phyloP scores from a whole-genome alignment of 768 basidiomycete genomes.

The Boletus reticulatus region DNA sequence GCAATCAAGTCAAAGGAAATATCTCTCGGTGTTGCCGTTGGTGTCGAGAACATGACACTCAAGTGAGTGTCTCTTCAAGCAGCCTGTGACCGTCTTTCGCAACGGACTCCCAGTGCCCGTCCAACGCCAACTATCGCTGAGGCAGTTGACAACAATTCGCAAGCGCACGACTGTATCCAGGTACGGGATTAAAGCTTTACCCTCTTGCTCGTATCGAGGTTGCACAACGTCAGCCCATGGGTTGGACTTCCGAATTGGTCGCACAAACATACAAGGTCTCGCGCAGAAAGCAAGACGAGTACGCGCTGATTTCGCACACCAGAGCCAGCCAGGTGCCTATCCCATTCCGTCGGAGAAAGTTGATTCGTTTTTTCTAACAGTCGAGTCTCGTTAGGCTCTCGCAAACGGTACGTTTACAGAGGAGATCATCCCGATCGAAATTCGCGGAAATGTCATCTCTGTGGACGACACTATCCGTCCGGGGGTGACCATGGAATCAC shows the following conservation, averaged over 20 bases:
- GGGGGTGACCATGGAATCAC: slow-evolving; percentile 75
- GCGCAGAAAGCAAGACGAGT: slow-evolving; percentile 83
- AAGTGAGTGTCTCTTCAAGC: slow-evolving; percentile 46
- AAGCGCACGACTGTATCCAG: slow-evolving; percentile 77
- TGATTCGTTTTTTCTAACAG: not conserved
- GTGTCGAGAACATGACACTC: slow-evolving; percentile 79
- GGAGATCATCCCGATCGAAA: slow-evolving; percentile 87
- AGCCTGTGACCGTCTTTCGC: not conserved
- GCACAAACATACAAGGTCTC: slow-evolving; percentile 76
- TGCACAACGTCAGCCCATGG: slow-evolving; percentile 65
- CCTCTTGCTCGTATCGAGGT: not conserved
- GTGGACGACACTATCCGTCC: slow-evolving; percentile 86
- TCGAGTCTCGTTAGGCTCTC: slow-evolving; percentile 46
- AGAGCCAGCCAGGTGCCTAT: slow-evolving; percentile 62
- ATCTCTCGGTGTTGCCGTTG: slow-evolving; percentile 82
- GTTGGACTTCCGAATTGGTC: slow-evolving; percentile 93
- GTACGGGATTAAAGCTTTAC: slow-evolving; percentile 21
- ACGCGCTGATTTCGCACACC: slow-evolving; percentile 83
- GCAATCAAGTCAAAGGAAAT: slow-evolving; percentile 81
- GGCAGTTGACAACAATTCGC: slow-evolving; percentile 51
- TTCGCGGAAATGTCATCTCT: slow-evolving; percentile 63
- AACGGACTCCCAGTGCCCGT: slow-evolving; percentile 49
- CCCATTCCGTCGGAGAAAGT: not conserved
- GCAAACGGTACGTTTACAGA: slow-evolving; percentile 71
- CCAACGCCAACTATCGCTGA: slow-evolving; percentile 69